Base-by-base conservation (phyloP, 2,329 filamentous ascomycete species). In the Colletotrichum sidae region DNA sequence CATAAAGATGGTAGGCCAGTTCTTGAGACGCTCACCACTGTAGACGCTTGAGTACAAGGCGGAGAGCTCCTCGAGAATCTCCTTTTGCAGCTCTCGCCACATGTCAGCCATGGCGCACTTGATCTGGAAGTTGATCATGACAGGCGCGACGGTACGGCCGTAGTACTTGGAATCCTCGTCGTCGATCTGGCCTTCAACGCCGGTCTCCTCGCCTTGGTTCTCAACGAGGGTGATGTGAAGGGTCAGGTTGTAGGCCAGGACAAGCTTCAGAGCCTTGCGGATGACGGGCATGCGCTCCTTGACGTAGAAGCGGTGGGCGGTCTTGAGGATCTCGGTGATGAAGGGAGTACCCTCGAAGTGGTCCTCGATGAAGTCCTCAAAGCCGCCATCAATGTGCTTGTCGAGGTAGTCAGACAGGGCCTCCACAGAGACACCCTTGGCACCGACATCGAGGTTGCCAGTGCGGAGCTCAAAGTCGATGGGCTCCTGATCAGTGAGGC, bases 61-160 rank as follows among this genome's bases (percentile, higher is more conserved):
- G 1, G 95, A 97, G 1, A 98, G 87, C 82, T 98, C 95, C 81
- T 97, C 94, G 2, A 98, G 86, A 42, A 97, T 94, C 72, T 97
- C 95, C 83, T 96, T 97, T 78, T 97, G 94, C 63, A 98, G 85
- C 79, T 97, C 94, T 70, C 95, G 94, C 95, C 95, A 98, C 93
- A 97, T 96, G 74, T 96, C 94, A 70, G 94, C 95, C 81, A 98
- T 90, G 59, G 94, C 94, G 74, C 92, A 96, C 87, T 98, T 98
- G 84, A 98, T 94, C 83, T 97, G 93, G 88, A 97, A 97, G 84
- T 97, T 98, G 87, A 98, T 96, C 94, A 98, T 97, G 76, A 97
- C 94, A 11, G 95, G 95, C 13, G 95, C 95, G 68, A 97, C 90
- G 41, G 91, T 94, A 83, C 95, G 95, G 74, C 94, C 94, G 72